Percentiles rank a stretch among this genome's conserved stretches.
Conservation (phyloP, 768 basidiomycete genomes). For the Chalciporus sphaerocephalus region DNA sequence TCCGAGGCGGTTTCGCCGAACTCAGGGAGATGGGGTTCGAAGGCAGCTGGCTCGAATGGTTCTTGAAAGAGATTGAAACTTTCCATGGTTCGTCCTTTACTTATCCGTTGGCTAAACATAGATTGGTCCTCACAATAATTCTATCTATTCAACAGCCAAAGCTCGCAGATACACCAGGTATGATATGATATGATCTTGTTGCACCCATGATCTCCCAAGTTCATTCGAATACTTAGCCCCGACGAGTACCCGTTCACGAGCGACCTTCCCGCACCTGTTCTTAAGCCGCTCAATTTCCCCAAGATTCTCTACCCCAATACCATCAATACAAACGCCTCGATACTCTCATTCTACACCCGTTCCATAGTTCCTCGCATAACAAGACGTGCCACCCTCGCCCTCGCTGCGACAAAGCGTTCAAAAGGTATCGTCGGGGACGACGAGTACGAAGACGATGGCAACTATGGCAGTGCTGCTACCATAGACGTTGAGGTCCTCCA, state of each 20-base stretch:
- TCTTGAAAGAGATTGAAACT: slow-evolving; percentile 88
- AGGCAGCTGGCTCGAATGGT: slow-evolving; percentile 97
- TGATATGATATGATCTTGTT: slow-evolving; percentile 2
- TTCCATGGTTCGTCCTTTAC: slow-evolving; percentile 75
- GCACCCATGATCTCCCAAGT: background rate
- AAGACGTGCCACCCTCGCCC: slow-evolving; percentile 57
- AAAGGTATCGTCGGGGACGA: slow-evolving; percentile 62
- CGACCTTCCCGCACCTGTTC: slow-evolving; percentile 76
- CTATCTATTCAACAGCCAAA: slow-evolving; percentile 58
- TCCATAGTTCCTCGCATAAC: slow-evolving; percentile 90
- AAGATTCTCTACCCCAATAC: slow-evolving; percentile 72
- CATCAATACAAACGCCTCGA: slow-evolving; percentile 83
- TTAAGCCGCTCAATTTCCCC: slow-evolving; percentile 70
- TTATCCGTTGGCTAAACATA: background rate
- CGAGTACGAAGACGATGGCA: slow-evolving; percentile 89
- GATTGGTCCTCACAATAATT: background rate
- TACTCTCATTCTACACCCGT: slow-evolving; percentile 84
- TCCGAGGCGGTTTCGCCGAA: slow-evolving; percentile 73
- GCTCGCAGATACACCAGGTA: slow-evolving; percentile 93
- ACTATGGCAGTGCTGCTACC: slow-evolving; percentile 93
- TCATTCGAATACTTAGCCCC: slow-evolving; percentile 52
- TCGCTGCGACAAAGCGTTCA: slow-evolving; percentile 62
- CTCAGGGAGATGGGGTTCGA: slow-evolving; percentile 67
- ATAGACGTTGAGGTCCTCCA: slow-evolving; percentile 96
- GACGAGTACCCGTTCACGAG: slow-evolving; percentile 96